Percentiles rank a stretch among this genome's conserved stretches.
Conservation (phyloP, 2,329 filamentous ascomycete genomes). For the Fusarium sp. region DNA sequence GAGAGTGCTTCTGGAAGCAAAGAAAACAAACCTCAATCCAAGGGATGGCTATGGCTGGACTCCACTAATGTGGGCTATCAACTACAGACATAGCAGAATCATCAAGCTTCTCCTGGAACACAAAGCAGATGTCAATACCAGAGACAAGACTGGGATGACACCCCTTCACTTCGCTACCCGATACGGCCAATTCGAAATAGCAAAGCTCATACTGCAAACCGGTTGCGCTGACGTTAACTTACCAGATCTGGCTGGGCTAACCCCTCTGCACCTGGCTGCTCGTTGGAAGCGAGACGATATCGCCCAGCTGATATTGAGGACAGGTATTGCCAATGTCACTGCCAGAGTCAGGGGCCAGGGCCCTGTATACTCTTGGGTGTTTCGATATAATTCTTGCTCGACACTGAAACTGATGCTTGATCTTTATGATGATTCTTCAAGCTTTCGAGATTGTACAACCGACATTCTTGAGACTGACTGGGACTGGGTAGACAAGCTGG, state of each 20-base stretch:
- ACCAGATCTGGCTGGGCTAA: not conserved
- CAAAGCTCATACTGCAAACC: not conserved
- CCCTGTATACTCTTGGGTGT: not conserved
- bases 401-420: not conserved
- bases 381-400: not conserved
- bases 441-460: too few relatives aligned
- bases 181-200: not conserved
- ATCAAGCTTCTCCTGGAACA: not conserved
- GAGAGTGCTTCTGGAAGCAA: not conserved
- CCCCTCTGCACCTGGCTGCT: not conserved
- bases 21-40: not conserved
- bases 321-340: not conserved
- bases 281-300: not conserved
- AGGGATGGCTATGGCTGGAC: not conserved
- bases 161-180: not conserved
- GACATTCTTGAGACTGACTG: too few relatives aligned
- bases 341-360: not conserved
- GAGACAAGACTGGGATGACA: not conserved
- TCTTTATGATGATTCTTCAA: not conserved
- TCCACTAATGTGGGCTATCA: not conserved
- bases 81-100: accelerated
- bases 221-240: not conserved
- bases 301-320: not conserved
- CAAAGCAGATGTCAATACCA: not conserved
- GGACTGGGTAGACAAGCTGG: too few relatives aligned